A percentile compares a stretch with the other conserved stretches of the same genome.
Evolutionary conservation across 148 eudicot genomes (phyloP).

Genomic region (Simmondsia chinensis): DNA sequence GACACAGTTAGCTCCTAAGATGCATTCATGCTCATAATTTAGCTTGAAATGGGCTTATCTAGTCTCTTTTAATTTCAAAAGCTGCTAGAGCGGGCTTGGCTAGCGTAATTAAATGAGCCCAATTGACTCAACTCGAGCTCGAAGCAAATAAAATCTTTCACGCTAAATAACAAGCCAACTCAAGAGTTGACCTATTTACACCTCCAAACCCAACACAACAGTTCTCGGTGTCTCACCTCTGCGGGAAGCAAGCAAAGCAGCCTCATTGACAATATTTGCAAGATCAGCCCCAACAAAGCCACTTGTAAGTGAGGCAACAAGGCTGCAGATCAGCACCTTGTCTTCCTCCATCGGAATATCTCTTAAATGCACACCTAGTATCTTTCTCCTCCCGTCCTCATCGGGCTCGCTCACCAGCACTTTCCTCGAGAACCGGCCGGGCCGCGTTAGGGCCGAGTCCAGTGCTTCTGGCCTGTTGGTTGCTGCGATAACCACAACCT

Average conservation of each 20-base stretch:
- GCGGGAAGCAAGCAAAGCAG: slow-evolving; percentile 93
- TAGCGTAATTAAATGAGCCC: no score
- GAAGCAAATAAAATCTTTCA: no score
- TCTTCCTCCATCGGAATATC: slow-evolving; percentile 89
- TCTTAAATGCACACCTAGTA: slow-evolving; percentile 82
- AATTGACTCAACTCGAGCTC: no score
- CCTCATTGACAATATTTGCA: slow-evolving; percentile 90
- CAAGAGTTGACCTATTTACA: no score
- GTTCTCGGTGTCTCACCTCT: slow-evolving; percentile 41
- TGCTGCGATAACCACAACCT: slow-evolving; percentile 88
- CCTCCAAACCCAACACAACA: no score
- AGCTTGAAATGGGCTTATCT: no score
- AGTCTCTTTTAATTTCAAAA: no score
- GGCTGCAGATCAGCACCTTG: slow-evolving; percentile 49
- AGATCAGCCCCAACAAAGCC: slow-evolving; percentile 98
- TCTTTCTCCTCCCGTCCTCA: slow-evolving; percentile 80
- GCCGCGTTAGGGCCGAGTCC: slow-evolving; percentile 93
- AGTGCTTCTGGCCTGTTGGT: slow-evolving; percentile 96
- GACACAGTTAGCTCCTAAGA: no score
- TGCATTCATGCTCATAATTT: no score
- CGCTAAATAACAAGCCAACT: no score
- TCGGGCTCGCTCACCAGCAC: slow-evolving; percentile 90
- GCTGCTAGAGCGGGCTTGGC: no score
- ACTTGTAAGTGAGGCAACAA: slow-evolving; percentile 81
- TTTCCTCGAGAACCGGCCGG: slow-evolving; percentile 98